phyloP scores from a whole-genome alignment of 1,284 basidiomycete genomes.

The Bondarzewia mesenterica region DNA sequence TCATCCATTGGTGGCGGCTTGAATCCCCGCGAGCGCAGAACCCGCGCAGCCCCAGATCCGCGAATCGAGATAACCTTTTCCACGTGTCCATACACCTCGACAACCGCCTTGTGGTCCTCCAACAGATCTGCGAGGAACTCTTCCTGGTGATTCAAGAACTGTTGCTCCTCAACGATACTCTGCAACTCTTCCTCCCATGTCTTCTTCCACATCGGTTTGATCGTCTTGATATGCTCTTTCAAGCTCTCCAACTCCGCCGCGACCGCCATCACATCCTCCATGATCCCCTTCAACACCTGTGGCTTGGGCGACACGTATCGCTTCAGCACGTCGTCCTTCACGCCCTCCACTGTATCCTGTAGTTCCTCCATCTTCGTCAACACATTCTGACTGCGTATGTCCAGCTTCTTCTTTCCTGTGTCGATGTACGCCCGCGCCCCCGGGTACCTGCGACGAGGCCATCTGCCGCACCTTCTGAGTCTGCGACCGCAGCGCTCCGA shows the following conservation, averaged over 20 bases:
- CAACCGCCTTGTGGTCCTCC: slow-evolving; percentile 86
- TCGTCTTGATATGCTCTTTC: slow-evolving; percentile 78
- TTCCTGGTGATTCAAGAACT: slow-evolving; percentile 87
- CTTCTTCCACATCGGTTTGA: slow-evolving; percentile 97
- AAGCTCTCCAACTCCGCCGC: slow-evolving; percentile 71
- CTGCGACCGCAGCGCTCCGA: slow-evolving; percentile 72
- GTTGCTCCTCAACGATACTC: slow-evolving; percentile 96
- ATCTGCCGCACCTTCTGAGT: slow-evolving; percentile 83
- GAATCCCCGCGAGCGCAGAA: slow-evolving; percentile 37
- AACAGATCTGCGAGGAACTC: slow-evolving; percentile 84
- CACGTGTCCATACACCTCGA: slow-evolving; percentile 81
- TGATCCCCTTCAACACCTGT: slow-evolving; percentile 63
- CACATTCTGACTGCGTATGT: slow-evolving; percentile 81
- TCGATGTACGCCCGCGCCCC: slow-evolving; percentile 86
- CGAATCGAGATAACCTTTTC: slow-evolving; percentile 82
- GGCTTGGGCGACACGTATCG: slow-evolving; percentile 83
- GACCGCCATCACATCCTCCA: slow-evolving; percentile 68
- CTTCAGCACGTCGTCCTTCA: slow-evolving; percentile 90
- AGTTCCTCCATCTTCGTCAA: slow-evolving; percentile 92
- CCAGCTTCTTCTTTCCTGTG: slow-evolving; percentile 86
- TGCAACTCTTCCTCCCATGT: slow-evolving; percentile 96
- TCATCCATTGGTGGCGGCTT: slow-evolving; percentile 53
- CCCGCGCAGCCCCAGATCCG: slow-evolving; percentile 33
- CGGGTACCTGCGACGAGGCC: slow-evolving; percentile 76
- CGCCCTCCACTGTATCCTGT: slow-evolving; percentile 85